Evolutionary conservation across 2,329 filamentous ascomycete genomes (phyloP), one percentile per base, ranked within the genome.

Genomic region (Pestalotiopsis sp.): DNA sequence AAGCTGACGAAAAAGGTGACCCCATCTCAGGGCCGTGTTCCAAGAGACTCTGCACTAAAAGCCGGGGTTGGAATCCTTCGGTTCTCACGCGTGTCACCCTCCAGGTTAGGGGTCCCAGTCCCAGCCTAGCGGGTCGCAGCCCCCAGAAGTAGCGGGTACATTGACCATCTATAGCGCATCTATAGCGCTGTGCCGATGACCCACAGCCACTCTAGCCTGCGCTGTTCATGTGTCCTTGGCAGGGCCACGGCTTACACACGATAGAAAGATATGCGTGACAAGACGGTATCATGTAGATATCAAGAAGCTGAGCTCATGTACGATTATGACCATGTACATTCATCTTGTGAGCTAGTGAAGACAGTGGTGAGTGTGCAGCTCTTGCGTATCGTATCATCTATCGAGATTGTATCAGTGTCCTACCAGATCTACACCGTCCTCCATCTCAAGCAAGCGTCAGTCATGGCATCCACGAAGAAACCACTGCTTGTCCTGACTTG

Each of bases 401-500:
- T 17, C n/a, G 4, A 52, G 31, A 36, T 13, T n/a, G 6, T 13
- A 20, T 5, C 20, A 14, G 17, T 23, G 14, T 61, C 23, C 27
- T 4, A 17, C 36, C 14, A 36, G n/a, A 36, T 36, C 14, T 36
- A 14, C 7, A 14, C 3, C 59, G 17, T 38, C 27, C 27, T 31
- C 27, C 27, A 11, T 38, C 31, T 31, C 36, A 39, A 20, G 11
- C n/a, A 13, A 36, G 17, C 31, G 4, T 27, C 56, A n/a, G 58
- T 39, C 45, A 68, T 68, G 66, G 23, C 59, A 52, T 14, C 31
- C 27, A 12, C 14, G 45, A 14, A n/a, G 2, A 68, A 68, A 25
- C 66, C 66, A 20, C 45, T 68, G 20, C 7, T 68, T 9, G 66
- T 64, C 31, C 41, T 68, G 66, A 68, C 66, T 45, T 64, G 59